Evolutionary conservation across 805 yeast genomes (phyloP), one percentile per base, ranked within the genome.

Genomic region (Saturnispora kantuleensis): DNA sequence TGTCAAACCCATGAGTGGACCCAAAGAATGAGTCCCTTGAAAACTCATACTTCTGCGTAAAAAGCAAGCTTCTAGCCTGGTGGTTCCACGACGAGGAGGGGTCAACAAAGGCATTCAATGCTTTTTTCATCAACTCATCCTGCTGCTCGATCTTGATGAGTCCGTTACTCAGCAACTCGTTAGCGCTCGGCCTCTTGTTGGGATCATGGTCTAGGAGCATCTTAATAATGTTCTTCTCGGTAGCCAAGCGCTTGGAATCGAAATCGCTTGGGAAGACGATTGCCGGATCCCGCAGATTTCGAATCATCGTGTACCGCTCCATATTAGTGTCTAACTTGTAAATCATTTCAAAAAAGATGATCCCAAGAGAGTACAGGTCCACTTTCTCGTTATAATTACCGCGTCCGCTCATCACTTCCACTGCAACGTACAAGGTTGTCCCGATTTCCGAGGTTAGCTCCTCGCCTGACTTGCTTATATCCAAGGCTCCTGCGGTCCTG

Each of bases 281-380:
- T 0, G 71, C 58, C 0, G 76, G 61, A 1, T 69, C 59, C 45
- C 99, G 68, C 44, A 90, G 62, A 18, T 73, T 68, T 48, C 78
- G 74, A n/a, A 93, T 64, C 7, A 79, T 84, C 39, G 73, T 70
- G 10, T 83, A 87, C 42, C 98, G 71, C 59, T 93, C 99, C 97
- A 93, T 93, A 2, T 87, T 89, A 0, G 99, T 93, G n/a, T 71
- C 70, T 54, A 90, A 70, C 1, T 81, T 71, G 58, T 80, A 87
- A 28, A 87, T 75, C 98, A 93, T 93, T 59, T 93, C 98, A 60
- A 93, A 93, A 57, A 93, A 87, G 1, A 93, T 93, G 31, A 93
- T 78, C 3, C 99, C 99, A 35, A 93, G 65, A 0, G 98, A 88
- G 59, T 88, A 93, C 84, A 93, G 81, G 60, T 93, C 99, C 33